These are phyloP conservation scores for Neoarthrinium moseri DNA, from an alignment of 2,329 filamentous ascomycete species.

Conservation along the genomic window DNA sequence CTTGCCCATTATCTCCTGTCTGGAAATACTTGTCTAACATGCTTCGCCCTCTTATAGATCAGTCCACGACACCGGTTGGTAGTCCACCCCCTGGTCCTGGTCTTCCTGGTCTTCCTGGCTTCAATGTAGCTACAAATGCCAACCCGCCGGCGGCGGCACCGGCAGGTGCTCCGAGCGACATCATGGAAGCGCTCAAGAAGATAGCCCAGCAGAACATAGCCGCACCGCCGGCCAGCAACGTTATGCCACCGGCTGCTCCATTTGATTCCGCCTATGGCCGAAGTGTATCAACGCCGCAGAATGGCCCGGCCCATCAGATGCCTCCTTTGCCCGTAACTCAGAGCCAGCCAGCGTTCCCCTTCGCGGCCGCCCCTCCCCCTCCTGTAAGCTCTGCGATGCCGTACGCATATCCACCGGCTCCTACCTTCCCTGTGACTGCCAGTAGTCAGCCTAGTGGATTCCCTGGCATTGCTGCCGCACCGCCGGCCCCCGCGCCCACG, in stretches of 20 bases:
- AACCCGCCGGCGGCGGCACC: conserved; percentile 31
- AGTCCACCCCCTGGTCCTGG: conserved; percentile 51
- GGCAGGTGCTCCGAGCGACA: conserved; percentile 54
- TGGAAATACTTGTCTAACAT: conserved; percentile 6
- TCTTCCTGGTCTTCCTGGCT: conserved; percentile 32
- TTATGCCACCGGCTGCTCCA: conserved; percentile 38
- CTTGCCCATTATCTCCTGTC: too few species aligned
- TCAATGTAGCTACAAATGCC: conserved; percentile 35
- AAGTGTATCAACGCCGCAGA: conserved; percentile 21
- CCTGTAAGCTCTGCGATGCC: conserved; percentile 57
- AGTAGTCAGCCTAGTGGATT: conserved; percentile 37
- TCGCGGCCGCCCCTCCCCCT: conserved; percentile 46
- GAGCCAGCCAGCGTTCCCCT: conserved; percentile 32
- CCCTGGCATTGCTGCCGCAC: conserved; percentile 32
- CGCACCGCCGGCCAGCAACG: conserved; percentile 40
- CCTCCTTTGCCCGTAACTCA: conserved; percentile 22
- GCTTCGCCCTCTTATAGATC: conserved; percentile 41
- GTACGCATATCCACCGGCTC: conserved; percentile 43
- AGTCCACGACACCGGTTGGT: conserved; percentile 70
- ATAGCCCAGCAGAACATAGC: conserved; percentile 73
- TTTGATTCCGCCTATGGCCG: conserved; percentile 22
- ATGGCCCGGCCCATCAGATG: conserved; percentile 16
- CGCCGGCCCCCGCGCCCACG: conserved; percentile 27
- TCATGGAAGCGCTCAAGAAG: conserved; percentile 76
- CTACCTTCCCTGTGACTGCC: conserved; percentile 28